Evolutionary conservation across 768 basidiomycete species (phyloP).

Genomic region (Myochromella boudieri): DNA sequence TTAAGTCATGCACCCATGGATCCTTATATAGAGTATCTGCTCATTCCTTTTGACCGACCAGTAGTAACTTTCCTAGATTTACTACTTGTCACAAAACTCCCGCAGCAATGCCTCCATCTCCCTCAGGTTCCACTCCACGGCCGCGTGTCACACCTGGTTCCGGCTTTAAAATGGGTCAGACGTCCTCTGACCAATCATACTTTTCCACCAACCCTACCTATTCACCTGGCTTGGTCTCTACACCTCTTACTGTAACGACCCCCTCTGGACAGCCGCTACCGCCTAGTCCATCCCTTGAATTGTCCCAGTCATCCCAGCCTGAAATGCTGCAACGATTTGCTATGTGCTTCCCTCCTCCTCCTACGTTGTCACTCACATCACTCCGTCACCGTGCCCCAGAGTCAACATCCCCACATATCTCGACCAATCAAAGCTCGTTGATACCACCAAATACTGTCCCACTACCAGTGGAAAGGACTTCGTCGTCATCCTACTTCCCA

Average conservation of each 20-base stretch:
- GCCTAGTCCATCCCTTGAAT: not conserved
- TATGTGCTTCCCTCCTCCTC: constrained; percentile 27
- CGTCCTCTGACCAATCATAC: constrained; percentile 14
- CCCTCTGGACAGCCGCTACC: constrained; percentile 5
- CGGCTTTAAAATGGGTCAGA: constrained; percentile 10
- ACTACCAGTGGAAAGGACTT: constrained; percentile 28
- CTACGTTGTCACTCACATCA: constrained; percentile 20
- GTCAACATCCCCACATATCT: constrained; percentile 17
- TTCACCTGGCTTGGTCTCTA: constrained; percentile 11
- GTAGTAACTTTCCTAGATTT: not conserved
- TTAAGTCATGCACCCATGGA: constrained; percentile 1
- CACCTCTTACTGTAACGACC: constrained; percentile 4
- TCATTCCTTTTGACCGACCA: constrained; percentile 6
- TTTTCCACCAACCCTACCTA: constrained; percentile 11
- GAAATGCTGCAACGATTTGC: constrained; percentile 29
- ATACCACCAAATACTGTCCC: constrained; percentile 12
- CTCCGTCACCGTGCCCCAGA: constrained; percentile 17
- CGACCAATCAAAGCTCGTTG: constrained; percentile 14
- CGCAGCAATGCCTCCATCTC: constrained; percentile 11
- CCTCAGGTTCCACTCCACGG: constrained; percentile 16
- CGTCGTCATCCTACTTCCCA: constrained; percentile 33
- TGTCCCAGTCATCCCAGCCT: constrained; percentile 1
- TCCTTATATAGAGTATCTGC: constrained; percentile 12
- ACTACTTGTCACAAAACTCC: not conserved
- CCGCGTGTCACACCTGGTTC: constrained; percentile 8